Conservation (phyloP, 1,284 basidiomycete species). For the Malassezia dermatis region DNA sequence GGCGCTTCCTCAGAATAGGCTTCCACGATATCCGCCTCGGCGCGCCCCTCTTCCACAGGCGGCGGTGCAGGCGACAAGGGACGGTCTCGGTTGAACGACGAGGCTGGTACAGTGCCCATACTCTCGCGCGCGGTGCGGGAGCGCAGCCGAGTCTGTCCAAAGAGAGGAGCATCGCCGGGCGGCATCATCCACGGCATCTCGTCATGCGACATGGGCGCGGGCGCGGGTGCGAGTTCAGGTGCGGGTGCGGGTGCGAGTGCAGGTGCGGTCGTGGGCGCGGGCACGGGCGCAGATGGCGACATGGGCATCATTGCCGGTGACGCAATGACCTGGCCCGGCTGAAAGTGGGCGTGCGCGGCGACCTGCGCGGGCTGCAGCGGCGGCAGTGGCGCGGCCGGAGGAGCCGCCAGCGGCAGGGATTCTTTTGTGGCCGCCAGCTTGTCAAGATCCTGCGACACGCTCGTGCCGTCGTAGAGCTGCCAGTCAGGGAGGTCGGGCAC, state of each 20-base stretch:
- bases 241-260: not conserved
- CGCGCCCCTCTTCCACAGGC: not conserved
- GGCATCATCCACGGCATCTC: not conserved
- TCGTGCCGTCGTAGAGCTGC: conserved; percentile 15
- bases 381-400: not conserved
- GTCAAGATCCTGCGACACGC: conserved; percentile 1
- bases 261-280: not conserved
- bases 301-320: not conserved
- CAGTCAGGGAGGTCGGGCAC: conserved; percentile 15
- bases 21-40: conserved; percentile 1
- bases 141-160: not conserved
- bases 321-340: not conserved
- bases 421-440: not conserved
- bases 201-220: not conserved
- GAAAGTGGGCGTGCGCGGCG: not conserved
- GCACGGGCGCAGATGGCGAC: not conserved
- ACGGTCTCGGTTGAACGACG: not conserved
- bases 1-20: not conserved
- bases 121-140: not conserved
- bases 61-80: not conserved
- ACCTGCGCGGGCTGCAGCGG: not conserved
- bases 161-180: not conserved
- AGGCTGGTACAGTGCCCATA: not conserved
- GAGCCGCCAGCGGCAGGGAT: not conserved
- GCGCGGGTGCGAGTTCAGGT: not conserved